Base-by-base conservation (phyloP, 768 basidiomycete genomes). In the Leccinum sublutescens region DNA sequence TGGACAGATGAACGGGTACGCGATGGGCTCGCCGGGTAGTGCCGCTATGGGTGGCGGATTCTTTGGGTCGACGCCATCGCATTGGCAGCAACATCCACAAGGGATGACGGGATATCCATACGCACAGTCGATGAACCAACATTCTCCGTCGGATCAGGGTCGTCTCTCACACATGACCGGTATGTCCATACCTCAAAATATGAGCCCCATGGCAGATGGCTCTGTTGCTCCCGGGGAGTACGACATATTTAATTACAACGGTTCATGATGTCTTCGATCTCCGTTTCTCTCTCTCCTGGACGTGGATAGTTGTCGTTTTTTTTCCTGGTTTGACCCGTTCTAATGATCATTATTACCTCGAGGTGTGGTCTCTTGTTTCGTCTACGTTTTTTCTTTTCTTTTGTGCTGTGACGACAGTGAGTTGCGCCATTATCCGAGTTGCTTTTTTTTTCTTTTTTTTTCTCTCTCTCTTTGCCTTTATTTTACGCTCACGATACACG, bases 211-310 rank as follows among this genome's bases (percentile, higher is more conserved):
- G 56, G 68, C 68, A 65, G 82, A 83, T 66, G 76, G 75, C 66
- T 70, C 74, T 56, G 75, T 73, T 50, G 55, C 60, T 57, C 58
- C 68, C 54, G 76, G 68, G 65, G 85, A 86, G 56, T 81, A 83
- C 64, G 84, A 85, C 62, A 72, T 84, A 61, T 83, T 85, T 70
- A 84, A 82, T 68, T 87, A 85, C 82, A 77, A 73, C 64, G 75
- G 76, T 57, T 78, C 72, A 76, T 75, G 69, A 69, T 60, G 52
- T 54, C 57, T 54, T 40, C 57, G 53, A 66, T 65, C 54, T 27
- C 45, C 25, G 50, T 58, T 60, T 61, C 54, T 40, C 38, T 17
- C 52, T 57, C 52, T 57, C 23, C 50, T 56, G 63, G 63, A 62
- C 47, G 50, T 52, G 66, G 65, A 64, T 67, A 54, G 55, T 54